Conservation (phyloP, 2,329 filamentous ascomycete species). For the Trichoderma endophyticum region DNA sequence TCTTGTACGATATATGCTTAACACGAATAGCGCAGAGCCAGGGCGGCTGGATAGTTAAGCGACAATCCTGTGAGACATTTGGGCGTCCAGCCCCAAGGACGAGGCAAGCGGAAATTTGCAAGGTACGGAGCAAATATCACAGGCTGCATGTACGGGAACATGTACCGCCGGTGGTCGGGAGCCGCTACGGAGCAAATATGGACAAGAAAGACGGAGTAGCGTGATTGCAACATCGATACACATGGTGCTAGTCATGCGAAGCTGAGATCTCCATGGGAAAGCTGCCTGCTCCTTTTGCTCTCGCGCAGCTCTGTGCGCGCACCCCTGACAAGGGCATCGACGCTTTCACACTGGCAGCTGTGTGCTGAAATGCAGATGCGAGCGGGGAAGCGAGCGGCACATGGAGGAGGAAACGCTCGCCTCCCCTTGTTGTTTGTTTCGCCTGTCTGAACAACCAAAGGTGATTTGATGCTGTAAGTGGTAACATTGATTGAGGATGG, state of each 20-base stretch:
- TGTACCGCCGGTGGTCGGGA: background rate
- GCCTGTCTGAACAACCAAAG: background rate
- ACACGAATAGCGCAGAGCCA: background rate
- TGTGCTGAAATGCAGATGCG: conserved; percentile 9
- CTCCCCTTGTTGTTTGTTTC: background rate
- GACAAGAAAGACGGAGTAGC: background rate
- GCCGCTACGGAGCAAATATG: conserved; percentile 10
- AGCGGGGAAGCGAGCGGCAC: conserved; percentile 16
- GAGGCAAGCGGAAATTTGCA: conserved; percentile 16
- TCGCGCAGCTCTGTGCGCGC: conserved; percentile 1
- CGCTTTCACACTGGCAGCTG: background rate
- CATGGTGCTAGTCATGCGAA: background rate
- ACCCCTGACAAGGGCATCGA: conserved; percentile 16
- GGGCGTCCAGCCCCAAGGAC: background rate
- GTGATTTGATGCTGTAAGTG: background rate
- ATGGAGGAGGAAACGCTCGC: background rate
- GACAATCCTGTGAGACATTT: conserved; percentile 6
- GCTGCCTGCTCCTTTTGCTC: conserved; percentile 11
- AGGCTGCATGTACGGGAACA: background rate
- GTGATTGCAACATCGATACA: conserved; percentile 4
- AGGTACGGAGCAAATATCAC: conserved; percentile 1
- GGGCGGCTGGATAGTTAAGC: background rate
- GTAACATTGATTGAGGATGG: background rate
- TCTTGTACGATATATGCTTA: conserved; percentile 15
- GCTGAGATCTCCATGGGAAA: conserved; percentile 5